A percentile compares a stretch with the other conserved stretches of the same genome.
phyloP scores from a whole-genome alignment of 768 basidiomycete species.

The Lactarius tabidus region DNA sequence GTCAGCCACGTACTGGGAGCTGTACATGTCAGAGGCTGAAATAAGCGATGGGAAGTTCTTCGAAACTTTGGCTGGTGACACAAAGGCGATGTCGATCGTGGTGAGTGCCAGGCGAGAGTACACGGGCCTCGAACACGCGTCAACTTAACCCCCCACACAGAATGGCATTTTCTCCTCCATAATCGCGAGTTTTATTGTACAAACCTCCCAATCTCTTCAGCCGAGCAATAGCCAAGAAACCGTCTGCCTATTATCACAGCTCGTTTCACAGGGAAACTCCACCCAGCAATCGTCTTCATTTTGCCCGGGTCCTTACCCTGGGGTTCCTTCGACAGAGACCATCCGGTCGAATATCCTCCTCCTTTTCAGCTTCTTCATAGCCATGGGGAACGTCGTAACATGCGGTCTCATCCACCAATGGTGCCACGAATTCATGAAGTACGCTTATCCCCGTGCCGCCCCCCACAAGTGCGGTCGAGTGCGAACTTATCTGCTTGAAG shows the following conservation, averaged over 20 bases:
- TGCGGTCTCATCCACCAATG: slow-evolving; percentile 21
- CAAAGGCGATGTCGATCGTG: slow-evolving; percentile 19
- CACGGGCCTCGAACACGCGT: not conserved
- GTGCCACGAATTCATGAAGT: slow-evolving; percentile 3
- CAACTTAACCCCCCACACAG: not conserved
- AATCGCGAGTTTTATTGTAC: slow-evolving; percentile 23
- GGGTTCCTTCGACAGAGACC: not conserved
- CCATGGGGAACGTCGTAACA: slow-evolving; percentile 7
- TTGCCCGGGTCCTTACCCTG: not conserved
- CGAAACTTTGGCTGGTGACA: slow-evolving; percentile 18
- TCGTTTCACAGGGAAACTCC: not conserved
- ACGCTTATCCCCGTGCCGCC: not conserved
- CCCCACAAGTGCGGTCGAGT: slow-evolving; percentile 13
- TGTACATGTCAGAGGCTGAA: slow-evolving; percentile 18
- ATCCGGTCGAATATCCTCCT: slow-evolving; percentile 16
- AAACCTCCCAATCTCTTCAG: slow-evolving; percentile 19
- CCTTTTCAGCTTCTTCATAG: slow-evolving; percentile 13
- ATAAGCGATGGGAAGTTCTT: slow-evolving; percentile 14
- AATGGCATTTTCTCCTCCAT: slow-evolving; percentile 22
- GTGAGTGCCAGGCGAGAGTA: slow-evolving; percentile 9
- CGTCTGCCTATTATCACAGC: slow-evolving; percentile 6
- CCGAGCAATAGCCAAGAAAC: slow-evolving; percentile 3
- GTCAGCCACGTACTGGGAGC: slow-evolving; percentile 19
- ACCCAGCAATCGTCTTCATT: not conserved
- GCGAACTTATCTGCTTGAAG: slow-evolving; percentile 7